These are phyloP conservation scores for Syzygium aqueum DNA, from an alignment of 345 rosid species.

Conservation along the genomic window DNA sequence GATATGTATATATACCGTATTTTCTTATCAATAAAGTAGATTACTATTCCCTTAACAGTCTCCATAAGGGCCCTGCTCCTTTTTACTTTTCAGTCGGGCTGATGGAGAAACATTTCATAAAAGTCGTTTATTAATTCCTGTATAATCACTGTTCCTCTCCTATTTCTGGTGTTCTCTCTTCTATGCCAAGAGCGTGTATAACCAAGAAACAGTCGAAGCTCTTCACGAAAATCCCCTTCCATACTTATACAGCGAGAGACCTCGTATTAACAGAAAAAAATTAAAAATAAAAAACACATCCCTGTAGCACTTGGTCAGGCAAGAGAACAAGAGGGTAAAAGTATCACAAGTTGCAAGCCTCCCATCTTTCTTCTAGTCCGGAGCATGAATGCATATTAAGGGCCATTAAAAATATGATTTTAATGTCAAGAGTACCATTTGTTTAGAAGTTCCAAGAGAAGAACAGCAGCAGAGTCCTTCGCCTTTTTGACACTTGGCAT, in stretches of 20 bases:
- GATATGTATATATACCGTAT: no score
- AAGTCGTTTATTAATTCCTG: background rate
- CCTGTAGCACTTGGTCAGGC: background rate
- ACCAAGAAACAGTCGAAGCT: background rate
- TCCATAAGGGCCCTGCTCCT: background rate
- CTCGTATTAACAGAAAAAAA: background rate
- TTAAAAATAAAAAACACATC: background rate
- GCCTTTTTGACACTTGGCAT: conserved; percentile 99
- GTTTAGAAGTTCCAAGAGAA: conserved; percentile 66
- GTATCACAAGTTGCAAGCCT: background rate
- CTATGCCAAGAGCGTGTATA: background rate
- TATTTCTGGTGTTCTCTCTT: background rate
- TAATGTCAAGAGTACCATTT: conserved; percentile 29
- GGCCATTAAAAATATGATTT: background rate
- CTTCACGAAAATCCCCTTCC: background rate
- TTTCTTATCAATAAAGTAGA: no score
- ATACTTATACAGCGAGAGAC: background rate
- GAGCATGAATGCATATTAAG: background rate
- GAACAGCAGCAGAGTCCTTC: conserved; percentile 90
- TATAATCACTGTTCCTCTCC: background rate
- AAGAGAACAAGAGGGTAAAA: background rate
- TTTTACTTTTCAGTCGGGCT: background rate
- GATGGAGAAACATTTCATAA: background rate
- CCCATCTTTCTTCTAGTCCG: background rate
- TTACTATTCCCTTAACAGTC: no score